Conservation (phyloP, 1,284 basidiomycete species). For the Exsudoporus floridanus region DNA sequence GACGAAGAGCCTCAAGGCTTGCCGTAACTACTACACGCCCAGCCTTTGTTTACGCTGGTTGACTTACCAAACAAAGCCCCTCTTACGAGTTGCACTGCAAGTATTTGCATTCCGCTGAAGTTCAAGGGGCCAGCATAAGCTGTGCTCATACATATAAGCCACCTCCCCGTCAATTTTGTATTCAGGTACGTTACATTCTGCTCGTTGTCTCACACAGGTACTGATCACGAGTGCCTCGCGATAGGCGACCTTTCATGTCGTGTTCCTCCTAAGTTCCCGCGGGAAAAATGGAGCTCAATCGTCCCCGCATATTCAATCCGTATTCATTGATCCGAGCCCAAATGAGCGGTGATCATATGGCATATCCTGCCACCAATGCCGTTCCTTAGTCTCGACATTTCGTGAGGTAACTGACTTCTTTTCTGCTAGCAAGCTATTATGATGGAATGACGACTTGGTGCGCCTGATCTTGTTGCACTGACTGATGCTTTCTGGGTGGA, state of each 20-base stretch:
- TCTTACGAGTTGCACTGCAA: too few relatives aligned
- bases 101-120: too few relatives aligned
- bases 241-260: not conserved
- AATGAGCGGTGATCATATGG: not conserved
- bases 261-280: not conserved
- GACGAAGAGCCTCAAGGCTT: too few relatives aligned
- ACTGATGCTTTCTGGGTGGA: not conserved
- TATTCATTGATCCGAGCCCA: not conserved
- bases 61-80: too few relatives aligned
- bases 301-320: not conserved
- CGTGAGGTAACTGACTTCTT: not conserved
- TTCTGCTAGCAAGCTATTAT: too few relatives aligned
- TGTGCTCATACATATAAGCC: too few relatives aligned
- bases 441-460: not conserved
- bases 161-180: too few relatives aligned
- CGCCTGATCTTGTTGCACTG: not conserved
- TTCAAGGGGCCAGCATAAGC: too few relatives aligned
- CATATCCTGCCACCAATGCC: not conserved
- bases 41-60: too few relatives aligned
- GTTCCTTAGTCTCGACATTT: not conserved
- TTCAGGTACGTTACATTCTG: too few relatives aligned
- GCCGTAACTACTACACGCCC: too few relatives aligned
- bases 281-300: not conserved
- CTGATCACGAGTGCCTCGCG: not conserved
- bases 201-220: not conserved